A percentile compares a stretch with the other conserved stretches of the same genome.
phyloP scores from a whole-genome alignment of 2,329 filamentous ascomycete species.

The Cercospora sesami region DNA sequence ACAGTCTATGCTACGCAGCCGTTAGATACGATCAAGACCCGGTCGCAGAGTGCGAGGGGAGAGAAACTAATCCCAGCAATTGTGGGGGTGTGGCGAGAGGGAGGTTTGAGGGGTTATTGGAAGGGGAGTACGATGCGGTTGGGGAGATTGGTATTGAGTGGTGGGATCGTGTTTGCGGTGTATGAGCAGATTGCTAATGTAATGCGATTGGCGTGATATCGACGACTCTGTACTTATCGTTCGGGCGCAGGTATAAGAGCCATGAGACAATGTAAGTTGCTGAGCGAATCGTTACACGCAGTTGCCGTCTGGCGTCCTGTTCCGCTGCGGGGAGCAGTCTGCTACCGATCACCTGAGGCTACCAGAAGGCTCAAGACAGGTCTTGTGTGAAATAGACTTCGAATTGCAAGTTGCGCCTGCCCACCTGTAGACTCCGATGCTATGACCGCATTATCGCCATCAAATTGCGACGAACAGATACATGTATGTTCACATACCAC shows the following conservation, averaged over 20 bases:
- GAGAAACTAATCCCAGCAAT: conserved; percentile 34
- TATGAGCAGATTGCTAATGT: conserved; percentile 37
- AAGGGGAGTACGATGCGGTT: conserved; percentile 37
- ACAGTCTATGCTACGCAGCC: conserved; percentile 48
- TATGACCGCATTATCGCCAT: background rate
- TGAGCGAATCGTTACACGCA: background rate
- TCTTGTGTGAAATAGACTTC: background rate
- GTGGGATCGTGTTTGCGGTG: conserved; percentile 38
- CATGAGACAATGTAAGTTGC: background rate
- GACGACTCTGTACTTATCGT: conserved; percentile 15
- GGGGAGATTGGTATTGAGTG: conserved; percentile 36
- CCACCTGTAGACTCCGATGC: conserved; percentile 1
- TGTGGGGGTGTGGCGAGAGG: conserved; percentile 29
- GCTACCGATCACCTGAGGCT: background rate
- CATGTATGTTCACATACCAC: background rate
- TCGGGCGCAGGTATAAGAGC: background rate
- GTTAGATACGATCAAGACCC: conserved; percentile 48
- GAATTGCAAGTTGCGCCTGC: background rate
- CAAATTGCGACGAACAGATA: background rate
- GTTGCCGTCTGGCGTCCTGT: background rate
- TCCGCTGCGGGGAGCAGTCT: background rate
- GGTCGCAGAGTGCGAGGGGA: conserved; percentile 39
- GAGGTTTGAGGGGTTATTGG: conserved; percentile 36
- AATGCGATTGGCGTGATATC: conserved; percentile 6
- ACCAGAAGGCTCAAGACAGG: background rate